A percentile compares a stretch with the other conserved stretches of the same genome.
Evolutionary conservation across 2,329 filamentous ascomycete genomes (phyloP).

Genomic region (Fusarium camptoceras): DNA sequence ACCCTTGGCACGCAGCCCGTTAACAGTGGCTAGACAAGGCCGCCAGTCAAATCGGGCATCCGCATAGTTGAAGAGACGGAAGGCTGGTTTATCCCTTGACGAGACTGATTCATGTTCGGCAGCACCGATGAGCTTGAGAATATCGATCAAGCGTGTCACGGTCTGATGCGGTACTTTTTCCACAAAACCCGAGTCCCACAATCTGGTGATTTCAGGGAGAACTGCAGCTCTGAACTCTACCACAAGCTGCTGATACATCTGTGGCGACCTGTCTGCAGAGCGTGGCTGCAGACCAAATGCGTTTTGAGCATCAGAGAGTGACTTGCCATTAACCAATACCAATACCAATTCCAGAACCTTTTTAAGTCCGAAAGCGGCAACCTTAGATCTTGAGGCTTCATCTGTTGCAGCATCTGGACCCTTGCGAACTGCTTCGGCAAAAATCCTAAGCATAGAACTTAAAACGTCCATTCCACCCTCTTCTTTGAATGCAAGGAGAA

Average conservation of each 20-base stretch:
- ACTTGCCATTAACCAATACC: conserved; percentile 80
- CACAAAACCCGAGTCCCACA: conserved; percentile 88
- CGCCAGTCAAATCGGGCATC: conserved; percentile 62
- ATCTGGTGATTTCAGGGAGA: conserved; percentile 77
- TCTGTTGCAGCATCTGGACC: conserved; percentile 57
- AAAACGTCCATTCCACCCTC: conserved; percentile 79
- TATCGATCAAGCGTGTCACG: conserved; percentile 83
- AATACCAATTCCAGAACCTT: conserved; percentile 87
- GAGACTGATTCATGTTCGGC: conserved; percentile 81
- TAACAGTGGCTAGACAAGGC: conserved; percentile 46
- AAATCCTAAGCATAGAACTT: conserved; percentile 77
- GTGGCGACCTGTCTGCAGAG: conserved; percentile 55
- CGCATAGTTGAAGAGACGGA: conserved; percentile 59
- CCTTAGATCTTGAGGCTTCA: conserved; percentile 59
- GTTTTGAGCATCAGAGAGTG: conserved; percentile 80
- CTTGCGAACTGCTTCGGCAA: conserved; percentile 56
- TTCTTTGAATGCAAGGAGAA: conserved; percentile 89
- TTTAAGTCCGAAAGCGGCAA: conserved; percentile 73
- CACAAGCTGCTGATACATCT: conserved; percentile 77
- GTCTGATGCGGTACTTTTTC: conserved; percentile 83
- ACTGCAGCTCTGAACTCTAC: conserved; percentile 87
- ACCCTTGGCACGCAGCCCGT: conserved; percentile 49
- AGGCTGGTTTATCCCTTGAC: conserved; percentile 65
- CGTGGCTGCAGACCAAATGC: conserved; percentile 59
- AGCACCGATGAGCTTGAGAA: conserved; percentile 80